These are phyloP conservation scores for Scedosporium minutisporum DNA, from an alignment of 2,329 filamentous ascomycete species.

Conservation along the genomic window DNA sequence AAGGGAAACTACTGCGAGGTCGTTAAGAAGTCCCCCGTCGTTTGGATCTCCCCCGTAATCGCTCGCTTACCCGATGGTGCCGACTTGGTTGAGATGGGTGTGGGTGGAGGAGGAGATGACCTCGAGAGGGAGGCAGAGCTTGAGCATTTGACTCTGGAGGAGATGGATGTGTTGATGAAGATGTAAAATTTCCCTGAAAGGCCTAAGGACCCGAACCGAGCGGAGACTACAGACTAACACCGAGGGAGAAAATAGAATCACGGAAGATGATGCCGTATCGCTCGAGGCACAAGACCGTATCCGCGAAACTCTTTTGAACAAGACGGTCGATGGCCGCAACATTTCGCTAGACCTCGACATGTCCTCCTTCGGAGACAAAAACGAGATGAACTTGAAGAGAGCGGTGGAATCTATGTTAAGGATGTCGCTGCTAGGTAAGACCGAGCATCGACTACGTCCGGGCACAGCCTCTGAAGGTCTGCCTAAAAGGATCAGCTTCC, in stretches of 20 bases:
- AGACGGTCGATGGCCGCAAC: constrained; percentile 18
- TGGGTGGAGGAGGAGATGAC: constrained; percentile 72
- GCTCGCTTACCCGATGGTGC: constrained; percentile 49
- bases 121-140: constrained; percentile 59
- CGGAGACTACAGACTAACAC: neutral
- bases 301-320: constrained; percentile 7
- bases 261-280: constrained; percentile 11
- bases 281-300: constrained; percentile 11
- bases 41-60: constrained; percentile 73
- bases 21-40: constrained; percentile 39
- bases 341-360: constrained; percentile 23
- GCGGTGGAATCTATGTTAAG: constrained; percentile 16
- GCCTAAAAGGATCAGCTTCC: constrained; percentile 49
- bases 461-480: constrained; percentile 14
- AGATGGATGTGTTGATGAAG: constrained; percentile 38
- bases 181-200: constrained; percentile 17
- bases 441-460: constrained; percentile 4
- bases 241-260: constrained; percentile 8
- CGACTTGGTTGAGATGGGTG: constrained; percentile 62
- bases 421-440: constrained; percentile 10
- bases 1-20: constrained; percentile 53
- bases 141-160: constrained; percentile 43
- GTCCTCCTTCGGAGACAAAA: constrained; percentile 17
- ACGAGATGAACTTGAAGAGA: constrained; percentile 16
- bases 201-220: neutral